Evolutionary conservation across 345 rosid species (phyloP), one percentile per base, ranked within the genome.

Genomic region (Psidium guajava): DNA sequence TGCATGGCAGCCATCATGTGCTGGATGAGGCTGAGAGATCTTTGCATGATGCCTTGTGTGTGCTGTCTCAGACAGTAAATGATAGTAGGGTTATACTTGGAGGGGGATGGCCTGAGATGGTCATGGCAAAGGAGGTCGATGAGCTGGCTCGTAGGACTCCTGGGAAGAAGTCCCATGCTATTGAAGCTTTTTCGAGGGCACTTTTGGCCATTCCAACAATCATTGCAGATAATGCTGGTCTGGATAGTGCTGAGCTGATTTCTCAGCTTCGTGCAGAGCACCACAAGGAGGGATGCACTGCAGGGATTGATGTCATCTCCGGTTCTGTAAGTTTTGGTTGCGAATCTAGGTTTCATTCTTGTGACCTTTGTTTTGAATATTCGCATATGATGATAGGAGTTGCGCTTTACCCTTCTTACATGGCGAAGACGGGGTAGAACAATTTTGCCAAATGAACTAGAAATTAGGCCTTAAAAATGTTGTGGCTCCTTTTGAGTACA

Each of bases 21-120:
- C 96, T 97, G 81, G 99, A 97, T 22, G 99, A 97, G 92, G 99
- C 99, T 53, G 99, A 97, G 88, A 92, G 98, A 88, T 97, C 99
- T 87, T 91, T 97, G 75, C 99, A 97, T 80, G 98, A 97, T 91
- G 99, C 99, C 61, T 89, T 97, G 85, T 96, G 98, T 42, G 99
- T 97, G 83, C 96, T 97, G 75, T 95, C 98, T 42, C 98, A 96
- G 90, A 97, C 98, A 11, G 98, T 97, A 50, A 96, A 94, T 80
- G 99, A 97, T 90, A 90, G 93, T 82, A 91, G 99, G 89, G 98
- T 97, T 42, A 87, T 97, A 86, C 95, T 95, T 44, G 99, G 99
- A 87, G 99, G 99, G 83, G 99, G 99, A 87, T 97, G 99, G 98
- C 99, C 99, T 58, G 99, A 97, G 95, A 96, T 97, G 99, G 91